Percentiles rank a stretch among this genome's conserved stretches.
Evolutionary conservation across 805 yeast species (phyloP).

Genomic region (Wickerhamiella parazyma): DNA sequence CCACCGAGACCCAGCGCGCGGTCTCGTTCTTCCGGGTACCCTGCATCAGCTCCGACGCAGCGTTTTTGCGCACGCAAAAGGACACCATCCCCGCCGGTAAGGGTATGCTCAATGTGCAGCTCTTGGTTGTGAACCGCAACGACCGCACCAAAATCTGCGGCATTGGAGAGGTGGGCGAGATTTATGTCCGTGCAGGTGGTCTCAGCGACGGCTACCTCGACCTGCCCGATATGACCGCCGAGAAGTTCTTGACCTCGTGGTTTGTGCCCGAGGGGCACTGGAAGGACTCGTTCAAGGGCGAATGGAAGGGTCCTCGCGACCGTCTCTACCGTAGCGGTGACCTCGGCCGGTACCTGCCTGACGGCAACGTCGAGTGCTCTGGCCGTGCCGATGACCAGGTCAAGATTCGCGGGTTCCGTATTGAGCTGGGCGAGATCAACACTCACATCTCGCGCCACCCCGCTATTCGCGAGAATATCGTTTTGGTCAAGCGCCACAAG

Average conservation of each 20-base stretch:
- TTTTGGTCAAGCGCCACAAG: constrained; percentile 81
- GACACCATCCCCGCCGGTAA: constrained; percentile 97
- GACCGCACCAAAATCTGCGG: constrained; percentile 88
- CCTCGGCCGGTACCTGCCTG: constrained; percentile 89
- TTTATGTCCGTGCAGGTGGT: constrained; percentile 96
- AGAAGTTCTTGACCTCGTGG: constrained; percentile 89
- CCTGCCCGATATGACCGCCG: constrained; percentile 72
- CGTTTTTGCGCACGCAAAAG: constrained; percentile 69
- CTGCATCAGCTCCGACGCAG: constrained; percentile 51
- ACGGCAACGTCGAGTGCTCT: constrained; percentile 94
- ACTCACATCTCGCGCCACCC: constrained; percentile 94
- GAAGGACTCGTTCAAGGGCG: constrained; percentile 31
- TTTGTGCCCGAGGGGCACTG: constrained; percentile 57
- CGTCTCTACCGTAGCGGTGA: constrained; percentile 95
- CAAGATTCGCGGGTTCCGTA: constrained; percentile 95
- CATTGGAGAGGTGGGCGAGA: constrained; percentile 97
- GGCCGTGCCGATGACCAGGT: constrained; percentile 99
- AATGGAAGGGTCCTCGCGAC: constrained; percentile 93
- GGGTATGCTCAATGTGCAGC: constrained; percentile 93
- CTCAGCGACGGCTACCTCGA: constrained; percentile 93
- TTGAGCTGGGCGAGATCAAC: constrained; percentile 95
- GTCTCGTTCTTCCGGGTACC: constrained; percentile 88
- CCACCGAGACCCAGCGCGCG: constrained; percentile 97
- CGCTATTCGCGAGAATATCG: constrained; percentile 79
- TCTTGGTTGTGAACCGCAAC: constrained; percentile 82